Conservation (phyloP, 1,284 basidiomycete species). For the Trichosporon ovoides region DNA sequence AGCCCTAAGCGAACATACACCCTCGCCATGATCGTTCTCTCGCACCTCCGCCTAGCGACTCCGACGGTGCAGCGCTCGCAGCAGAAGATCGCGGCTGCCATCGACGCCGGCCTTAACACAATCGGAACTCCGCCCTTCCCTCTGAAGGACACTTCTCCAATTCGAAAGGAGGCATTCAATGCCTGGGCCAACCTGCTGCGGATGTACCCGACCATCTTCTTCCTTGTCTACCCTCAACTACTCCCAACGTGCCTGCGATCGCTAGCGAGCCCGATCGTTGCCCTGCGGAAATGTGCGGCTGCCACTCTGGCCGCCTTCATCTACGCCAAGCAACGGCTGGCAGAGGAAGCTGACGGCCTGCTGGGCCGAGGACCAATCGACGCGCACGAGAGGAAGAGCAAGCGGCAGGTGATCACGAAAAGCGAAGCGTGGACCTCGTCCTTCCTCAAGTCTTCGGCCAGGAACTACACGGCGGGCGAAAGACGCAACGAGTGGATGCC, state of each 20-base stretch:
- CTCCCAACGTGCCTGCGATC: constrained; percentile 32
- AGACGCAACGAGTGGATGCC: constrained; percentile 35
- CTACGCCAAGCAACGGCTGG: constrained; percentile 26
- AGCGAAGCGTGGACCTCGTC: constrained; percentile 30
- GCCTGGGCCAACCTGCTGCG: constrained; percentile 38
- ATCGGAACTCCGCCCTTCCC: constrained; percentile 4
- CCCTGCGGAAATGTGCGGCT: constrained; percentile 31
- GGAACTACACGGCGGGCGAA: constrained; percentile 21
- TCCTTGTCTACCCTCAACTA: constrained; percentile 32
- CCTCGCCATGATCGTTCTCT: constrained; percentile 40
- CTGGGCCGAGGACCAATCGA: not conserved
- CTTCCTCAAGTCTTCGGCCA: constrained; percentile 19
- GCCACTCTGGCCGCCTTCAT: constrained; percentile 32
- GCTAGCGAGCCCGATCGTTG: constrained; percentile 16
- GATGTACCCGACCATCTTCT: constrained; percentile 39
- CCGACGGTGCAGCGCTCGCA: constrained; percentile 30
- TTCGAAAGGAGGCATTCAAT: constrained; percentile 36
- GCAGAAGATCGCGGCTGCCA: constrained; percentile 36
- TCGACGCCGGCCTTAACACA: constrained; percentile 33
- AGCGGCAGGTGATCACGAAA: constrained; percentile 20
- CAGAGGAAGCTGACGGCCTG: constrained; percentile 15
- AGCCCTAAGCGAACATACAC: constrained; percentile 47
- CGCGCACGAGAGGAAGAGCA: constrained; percentile 23
- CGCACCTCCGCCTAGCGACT: constrained; percentile 35
- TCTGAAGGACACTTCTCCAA: constrained; percentile 13